Conservation (phyloP, 495 filamentous ascomycete species). For the Penicillium paxilli region DNA sequence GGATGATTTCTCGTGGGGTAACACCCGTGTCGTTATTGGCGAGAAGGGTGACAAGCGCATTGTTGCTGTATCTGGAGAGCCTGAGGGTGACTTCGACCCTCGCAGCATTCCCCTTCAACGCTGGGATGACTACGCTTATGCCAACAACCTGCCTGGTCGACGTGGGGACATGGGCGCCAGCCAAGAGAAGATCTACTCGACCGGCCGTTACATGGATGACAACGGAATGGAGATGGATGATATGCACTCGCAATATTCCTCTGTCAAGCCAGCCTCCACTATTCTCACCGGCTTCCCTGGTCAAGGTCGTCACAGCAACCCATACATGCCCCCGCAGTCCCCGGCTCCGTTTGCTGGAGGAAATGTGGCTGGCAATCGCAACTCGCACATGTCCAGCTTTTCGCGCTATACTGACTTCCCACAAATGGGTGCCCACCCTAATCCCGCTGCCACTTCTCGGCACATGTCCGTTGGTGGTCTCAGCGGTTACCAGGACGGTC, state of each 20-base stretch:
- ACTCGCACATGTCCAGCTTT: slow-evolving; percentile 58
- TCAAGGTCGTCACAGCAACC: slow-evolving; percentile 51
- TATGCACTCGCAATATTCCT: slow-evolving; percentile 94
- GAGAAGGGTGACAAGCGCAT: slow-evolving; percentile 89
- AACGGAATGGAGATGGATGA: slow-evolving; percentile 90
- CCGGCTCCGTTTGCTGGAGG: slow-evolving; percentile 63
- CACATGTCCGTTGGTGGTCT: slow-evolving; percentile 64
- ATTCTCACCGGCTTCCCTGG: slow-evolving; percentile 85
- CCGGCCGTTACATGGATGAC: slow-evolving; percentile 60
- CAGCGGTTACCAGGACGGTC: slow-evolving; percentile 56
- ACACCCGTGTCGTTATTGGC: slow-evolving; percentile 74
- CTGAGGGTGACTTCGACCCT: slow-evolving; percentile 88
- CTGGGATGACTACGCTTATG: slow-evolving; percentile 96
- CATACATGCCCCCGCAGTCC: slow-evolving; percentile 79
- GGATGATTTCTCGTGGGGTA: slow-evolving; percentile 75
- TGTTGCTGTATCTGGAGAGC: slow-evolving; percentile 59
- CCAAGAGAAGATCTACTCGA: slow-evolving; percentile 62
- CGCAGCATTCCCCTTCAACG: slow-evolving; percentile 88
- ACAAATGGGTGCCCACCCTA: slow-evolving; percentile 22
- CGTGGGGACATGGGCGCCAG: slow-evolving; percentile 58
- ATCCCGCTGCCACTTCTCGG: slow-evolving; percentile 41
- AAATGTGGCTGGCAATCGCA: slow-evolving; percentile 50
- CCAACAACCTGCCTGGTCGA: slow-evolving; percentile 87
- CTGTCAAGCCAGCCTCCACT: slow-evolving; percentile 87
- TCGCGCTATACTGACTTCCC: slow-evolving; percentile 54